Base-by-base conservation (phyloP, 2,329 filamentous ascomycete species). In the Ophiocordyceps camponoti-saundersi region DNA sequence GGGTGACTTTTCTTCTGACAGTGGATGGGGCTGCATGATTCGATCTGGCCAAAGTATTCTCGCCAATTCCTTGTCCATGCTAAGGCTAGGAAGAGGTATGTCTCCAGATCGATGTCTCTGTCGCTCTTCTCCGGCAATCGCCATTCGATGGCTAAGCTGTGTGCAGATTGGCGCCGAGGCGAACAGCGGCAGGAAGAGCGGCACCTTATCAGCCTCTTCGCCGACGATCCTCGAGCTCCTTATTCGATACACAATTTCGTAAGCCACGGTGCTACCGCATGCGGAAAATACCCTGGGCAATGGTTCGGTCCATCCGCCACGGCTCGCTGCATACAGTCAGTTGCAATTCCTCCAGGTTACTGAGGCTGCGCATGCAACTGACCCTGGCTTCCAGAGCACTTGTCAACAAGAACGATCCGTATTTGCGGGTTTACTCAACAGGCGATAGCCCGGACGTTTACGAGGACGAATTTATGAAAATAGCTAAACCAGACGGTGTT, bases 301-400 rank as follows among this genome's bases (percentile, higher is more conserved):
- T 98, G 92, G 92, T 98, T 98, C 65, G 92, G 92, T 0, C 92
- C 92, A n/a, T 95, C 88, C 18, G 92, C 92, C 7, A 93, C 92
- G 11, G 89, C 92, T 44, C 79, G 82, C 48, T 96, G 92, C 62
- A 95, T 98, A 53, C 82, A 92, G 88, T 93, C 68, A 61, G 83
- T 65, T 43, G 4, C 11, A 2, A 2, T 16, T 22, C n/a, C n/a
- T n/a, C n/a, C 15, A 39, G n/a, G n/a, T 1, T 34, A 6, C 18
- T 21, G 7, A 18, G 4, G 5, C 18, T 11, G 13, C 18, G 20
- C 18, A 21, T 6, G 13, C 20, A 16, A 22, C 46, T 51, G 13
- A 51, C 16, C 44, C 47, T 47, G 45, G 4, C 46, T 26, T 45
- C 52, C 26, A 94, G 87, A 61, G 85, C 85, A 20, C 70, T 98